Conservation (phyloP, 345 rosid species). For the Tarenaya hassleriana region DNA sequence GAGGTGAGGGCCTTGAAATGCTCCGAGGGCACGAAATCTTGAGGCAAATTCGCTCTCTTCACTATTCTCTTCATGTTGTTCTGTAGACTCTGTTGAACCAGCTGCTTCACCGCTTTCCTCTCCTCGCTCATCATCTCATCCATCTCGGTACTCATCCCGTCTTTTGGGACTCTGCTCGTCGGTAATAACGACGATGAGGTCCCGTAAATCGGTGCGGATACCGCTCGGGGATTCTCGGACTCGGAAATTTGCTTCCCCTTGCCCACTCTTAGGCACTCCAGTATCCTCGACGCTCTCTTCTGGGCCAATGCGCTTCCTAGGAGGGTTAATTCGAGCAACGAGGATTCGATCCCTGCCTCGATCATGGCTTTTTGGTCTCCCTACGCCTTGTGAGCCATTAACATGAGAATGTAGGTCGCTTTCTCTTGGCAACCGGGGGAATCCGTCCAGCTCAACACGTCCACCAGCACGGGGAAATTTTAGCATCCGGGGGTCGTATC, state of each 20-base stretch:
- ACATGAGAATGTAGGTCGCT: conserved; percentile 71
- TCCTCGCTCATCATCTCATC: conserved; percentile 75
- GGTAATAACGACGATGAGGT: conserved; percentile 42
- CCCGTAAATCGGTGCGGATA: conserved; percentile 67
- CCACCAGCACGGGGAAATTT: conserved; percentile 66
- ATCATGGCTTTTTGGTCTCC: conserved; percentile 77
- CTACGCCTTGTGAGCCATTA: conserved; percentile 81
- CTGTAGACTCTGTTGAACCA: conserved; percentile 95
- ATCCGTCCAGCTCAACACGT: conserved; percentile 81
- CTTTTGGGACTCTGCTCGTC: conserved; percentile 34
- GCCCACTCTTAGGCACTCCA: conserved; percentile 58
- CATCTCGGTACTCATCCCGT: conserved; percentile 26
- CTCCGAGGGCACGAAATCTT: conserved; percentile 90
- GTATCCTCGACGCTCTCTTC: conserved; percentile 83
- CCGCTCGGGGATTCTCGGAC: conserved; percentile 24
- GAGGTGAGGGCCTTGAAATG: conserved; percentile 78
- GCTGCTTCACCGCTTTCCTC: conserved; percentile 87
- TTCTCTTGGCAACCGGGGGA: conserved; percentile 89
- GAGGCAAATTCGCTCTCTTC: conserved; percentile 94
- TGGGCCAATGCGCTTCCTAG: conserved; percentile 73
- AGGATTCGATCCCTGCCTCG: conserved; percentile 72
- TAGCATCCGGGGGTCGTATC: too few species aligned
- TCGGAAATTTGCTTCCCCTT: conserved; percentile 86
- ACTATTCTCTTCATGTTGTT: conserved; percentile 91
- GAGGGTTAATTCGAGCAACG: conserved; percentile 80